phyloP scores from a whole-genome alignment of 768 basidiomycete genomes.

The Phlebiopsis flavidoalba region DNA sequence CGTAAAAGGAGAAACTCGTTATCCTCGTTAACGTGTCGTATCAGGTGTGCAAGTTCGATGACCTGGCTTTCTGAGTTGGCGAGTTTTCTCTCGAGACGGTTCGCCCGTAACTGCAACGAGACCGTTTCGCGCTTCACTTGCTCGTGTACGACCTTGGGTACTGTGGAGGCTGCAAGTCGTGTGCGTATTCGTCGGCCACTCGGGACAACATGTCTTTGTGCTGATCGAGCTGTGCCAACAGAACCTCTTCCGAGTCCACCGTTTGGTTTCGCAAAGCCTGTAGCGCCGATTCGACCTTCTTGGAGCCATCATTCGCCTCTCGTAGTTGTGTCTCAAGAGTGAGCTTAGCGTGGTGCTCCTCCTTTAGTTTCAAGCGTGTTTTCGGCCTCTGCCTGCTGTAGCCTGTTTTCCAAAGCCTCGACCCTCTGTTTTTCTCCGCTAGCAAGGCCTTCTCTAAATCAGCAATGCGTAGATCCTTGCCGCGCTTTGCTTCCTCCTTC shows the following conservation, averaged over 20 bases:
- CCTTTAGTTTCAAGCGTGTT: slow-evolving; percentile 29
- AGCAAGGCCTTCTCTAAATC: slow-evolving; percentile 53
- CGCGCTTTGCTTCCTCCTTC: slow-evolving; percentile 48
- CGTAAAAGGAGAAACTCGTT: slow-evolving; percentile 35
- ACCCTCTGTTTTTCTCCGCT: slow-evolving; percentile 31
- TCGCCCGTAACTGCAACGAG: slow-evolving; percentile 37
- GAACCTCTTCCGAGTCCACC: slow-evolving; percentile 36
- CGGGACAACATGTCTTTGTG: slow-evolving; percentile 39
- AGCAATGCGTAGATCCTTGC: slow-evolving; percentile 46
- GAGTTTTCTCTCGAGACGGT: slow-evolving; percentile 62
- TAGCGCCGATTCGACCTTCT: slow-evolving; percentile 29
- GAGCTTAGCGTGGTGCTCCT: slow-evolving; percentile 28
- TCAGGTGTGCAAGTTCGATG: slow-evolving; percentile 54
- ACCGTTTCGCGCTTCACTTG: slow-evolving; percentile 25
- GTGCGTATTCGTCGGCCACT: slow-evolving; percentile 43
- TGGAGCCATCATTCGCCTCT: slow-evolving; percentile 31
- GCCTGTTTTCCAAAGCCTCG: too few species aligned
- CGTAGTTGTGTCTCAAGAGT: slow-evolving; percentile 34
- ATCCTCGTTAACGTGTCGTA: slow-evolving; percentile 52
- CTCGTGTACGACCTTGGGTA: slow-evolving; percentile 18
- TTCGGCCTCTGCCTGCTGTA: slow-evolving; percentile 28
- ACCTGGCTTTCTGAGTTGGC: slow-evolving; percentile 67
- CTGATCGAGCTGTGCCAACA: slow-evolving; percentile 47
- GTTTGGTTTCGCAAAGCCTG: slow-evolving; percentile 27
- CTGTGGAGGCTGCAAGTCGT: slow-evolving; percentile 24